These are phyloP conservation scores for Pouteria campechiana DNA, from an alignment of 179 eudicot genomes.

Conservation along the genomic window DNA sequence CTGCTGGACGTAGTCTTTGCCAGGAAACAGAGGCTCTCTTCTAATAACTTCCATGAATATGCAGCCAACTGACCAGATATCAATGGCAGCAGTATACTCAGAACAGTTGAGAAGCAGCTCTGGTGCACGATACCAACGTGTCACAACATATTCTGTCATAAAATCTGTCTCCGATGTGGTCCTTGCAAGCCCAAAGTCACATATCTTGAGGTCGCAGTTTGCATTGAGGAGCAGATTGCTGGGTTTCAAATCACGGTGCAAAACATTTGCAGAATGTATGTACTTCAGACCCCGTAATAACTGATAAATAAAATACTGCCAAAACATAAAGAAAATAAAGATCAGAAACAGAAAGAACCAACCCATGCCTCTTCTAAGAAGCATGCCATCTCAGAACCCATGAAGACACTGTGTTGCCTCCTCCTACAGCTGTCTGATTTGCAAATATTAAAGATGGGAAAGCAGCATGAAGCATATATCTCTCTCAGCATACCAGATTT, in stretches of 20 bases:
- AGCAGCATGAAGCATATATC: too few relatives aligned
- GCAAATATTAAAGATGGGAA: too few relatives aligned
- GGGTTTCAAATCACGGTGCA: conserved; percentile 75
- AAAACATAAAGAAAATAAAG: not conserved
- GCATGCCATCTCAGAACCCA: too few relatives aligned
- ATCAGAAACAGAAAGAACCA: not conserved
- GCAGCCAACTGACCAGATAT: conserved; percentile 84
- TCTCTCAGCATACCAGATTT: too few relatives aligned
- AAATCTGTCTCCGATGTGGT: conserved; percentile 66
- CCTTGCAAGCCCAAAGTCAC: conserved; percentile 78
- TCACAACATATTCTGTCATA: conserved; percentile 83
- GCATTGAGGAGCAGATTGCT: conserved; percentile 73
- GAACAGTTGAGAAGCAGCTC: conserved; percentile 67
- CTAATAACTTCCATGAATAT: conserved; percentile 63
- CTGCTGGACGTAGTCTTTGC: conserved; percentile 68
- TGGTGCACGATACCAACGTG: conserved; percentile 80
- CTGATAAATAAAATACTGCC: conserved; percentile 75
- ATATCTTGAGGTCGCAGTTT: conserved; percentile 75
- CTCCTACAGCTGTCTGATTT: too few relatives aligned
- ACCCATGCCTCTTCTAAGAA: too few relatives aligned
- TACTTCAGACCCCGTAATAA: conserved; percentile 59
- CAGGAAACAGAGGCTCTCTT: conserved; percentile 63
- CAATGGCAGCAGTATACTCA: conserved; percentile 63
- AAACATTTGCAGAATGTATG: conserved; percentile 66
- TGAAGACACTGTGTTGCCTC: too few relatives aligned